These are phyloP conservation scores for Stentor coeruleus DNA, from an alignment of 73 alveolate species.

Conservation along the genomic window DNA sequence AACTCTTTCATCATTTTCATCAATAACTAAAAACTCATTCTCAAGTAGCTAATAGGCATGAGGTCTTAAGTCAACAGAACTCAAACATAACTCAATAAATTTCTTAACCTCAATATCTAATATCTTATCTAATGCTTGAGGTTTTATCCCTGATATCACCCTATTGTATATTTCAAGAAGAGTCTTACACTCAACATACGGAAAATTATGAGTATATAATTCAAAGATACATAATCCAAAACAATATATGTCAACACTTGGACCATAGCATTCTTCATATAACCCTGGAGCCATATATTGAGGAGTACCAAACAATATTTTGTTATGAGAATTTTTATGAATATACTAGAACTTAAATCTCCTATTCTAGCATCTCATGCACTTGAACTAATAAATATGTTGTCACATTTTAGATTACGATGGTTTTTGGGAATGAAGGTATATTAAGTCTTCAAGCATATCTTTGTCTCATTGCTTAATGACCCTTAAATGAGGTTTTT, in stretches of 20 bases:
- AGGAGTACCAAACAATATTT: conserved; percentile 78
- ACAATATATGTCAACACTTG: conserved; percentile 79
- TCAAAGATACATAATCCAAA: conserved; percentile 82
- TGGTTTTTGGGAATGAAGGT: conserved; percentile 83
- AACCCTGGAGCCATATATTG: conserved; percentile 88
- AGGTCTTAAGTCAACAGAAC: conserved; percentile 15
- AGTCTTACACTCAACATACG: conserved; percentile 72
- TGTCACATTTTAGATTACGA: conserved; percentile 94
- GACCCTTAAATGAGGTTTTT: conserved; percentile 75
- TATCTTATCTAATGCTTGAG: conserved; percentile 55
- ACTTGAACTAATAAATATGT: conserved; percentile 89
- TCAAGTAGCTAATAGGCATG: not conserved
- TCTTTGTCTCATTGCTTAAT: conserved; percentile 87
- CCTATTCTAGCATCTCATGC: conserved; percentile 97
- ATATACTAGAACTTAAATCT: conserved; percentile 93
- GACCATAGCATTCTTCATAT: conserved; percentile 75
- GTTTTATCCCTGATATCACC: conserved; percentile 40
- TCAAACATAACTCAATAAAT: conserved; percentile 67
- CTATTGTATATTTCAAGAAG: conserved; percentile 38
- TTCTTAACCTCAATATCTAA: conserved; percentile 65
- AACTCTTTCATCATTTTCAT: not conserved
- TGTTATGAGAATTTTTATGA: conserved; percentile 81
- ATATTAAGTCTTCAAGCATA: conserved; percentile 82
- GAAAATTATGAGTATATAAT: conserved; percentile 75
- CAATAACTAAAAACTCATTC: not conserved